Percentiles rank a stretch among this genome's conserved stretches.
These are phyloP conservation scores for Chaetomium sp. DNA, from an alignment of 2,329 filamentous ascomycete species.

Conservation along the genomic window DNA sequence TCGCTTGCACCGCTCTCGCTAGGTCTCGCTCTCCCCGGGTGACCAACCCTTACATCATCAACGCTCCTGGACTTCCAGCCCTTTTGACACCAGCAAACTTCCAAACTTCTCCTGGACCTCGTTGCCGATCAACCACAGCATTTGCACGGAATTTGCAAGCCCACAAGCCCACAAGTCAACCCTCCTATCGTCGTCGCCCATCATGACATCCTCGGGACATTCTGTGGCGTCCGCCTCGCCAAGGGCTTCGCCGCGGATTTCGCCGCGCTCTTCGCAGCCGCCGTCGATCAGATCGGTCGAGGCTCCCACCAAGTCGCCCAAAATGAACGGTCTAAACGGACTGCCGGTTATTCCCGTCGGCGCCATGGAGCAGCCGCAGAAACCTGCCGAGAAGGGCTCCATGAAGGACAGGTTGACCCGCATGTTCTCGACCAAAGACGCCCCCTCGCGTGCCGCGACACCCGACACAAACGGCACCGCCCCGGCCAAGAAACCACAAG, in stretches of 20 bases:
- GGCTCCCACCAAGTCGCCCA: slow-evolving; percentile 44
- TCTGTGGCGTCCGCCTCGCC: slow-evolving; percentile 46
- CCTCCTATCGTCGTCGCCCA: slow-evolving; percentile 17
- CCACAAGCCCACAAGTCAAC: no score
- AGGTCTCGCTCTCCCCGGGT: background rate
- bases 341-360: slow-evolving; percentile 33
- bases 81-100: slow-evolving; percentile 6
- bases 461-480: slow-evolving; percentile 40
- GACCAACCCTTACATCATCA: slow-evolving; percentile 1
- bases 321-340: slow-evolving; percentile 46
- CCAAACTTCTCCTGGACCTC: background rate
- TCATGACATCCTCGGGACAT: slow-evolving; percentile 40
- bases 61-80: background rate
- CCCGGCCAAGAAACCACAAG: slow-evolving; percentile 27
- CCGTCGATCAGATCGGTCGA: slow-evolving; percentile 55
- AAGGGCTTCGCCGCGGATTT: slow-evolving; percentile 48
- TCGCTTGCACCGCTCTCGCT: background rate
- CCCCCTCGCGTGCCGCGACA: slow-evolving; percentile 40
- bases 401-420: slow-evolving; percentile 66
- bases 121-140: background rate
- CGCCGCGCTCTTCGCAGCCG: slow-evolving; percentile 51
- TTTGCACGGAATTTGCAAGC: slow-evolving; percentile 3
- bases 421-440: slow-evolving; percentile 65
- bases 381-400: slow-evolving; percentile 56
- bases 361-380: slow-evolving; percentile 41